Percentiles rank a stretch among this genome's conserved stretches.
Conservation (phyloP, 768 basidiomycete species). For the Chalciporus chontae region DNA sequence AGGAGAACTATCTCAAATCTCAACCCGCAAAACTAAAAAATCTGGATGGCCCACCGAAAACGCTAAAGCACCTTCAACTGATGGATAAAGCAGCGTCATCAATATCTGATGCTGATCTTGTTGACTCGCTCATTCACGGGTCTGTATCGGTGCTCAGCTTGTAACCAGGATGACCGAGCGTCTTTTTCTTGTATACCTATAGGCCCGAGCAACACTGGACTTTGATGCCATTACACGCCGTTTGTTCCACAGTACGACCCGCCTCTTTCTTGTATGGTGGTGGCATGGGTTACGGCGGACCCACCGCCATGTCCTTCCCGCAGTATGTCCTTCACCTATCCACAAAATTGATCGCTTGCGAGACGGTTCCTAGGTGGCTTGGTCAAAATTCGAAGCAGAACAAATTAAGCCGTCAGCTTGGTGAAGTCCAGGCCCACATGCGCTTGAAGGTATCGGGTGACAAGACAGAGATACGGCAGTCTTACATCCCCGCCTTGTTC, state of each 20-base stretch:
- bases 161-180: neutral
- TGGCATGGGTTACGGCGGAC: constrained; percentile 62
- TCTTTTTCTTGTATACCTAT: neutral
- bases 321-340: constrained; percentile 49
- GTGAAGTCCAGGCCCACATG: constrained; percentile 94
- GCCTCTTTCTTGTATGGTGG: constrained; percentile 79
- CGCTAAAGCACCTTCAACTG: constrained; percentile 70
- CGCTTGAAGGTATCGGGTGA: constrained; percentile 90
- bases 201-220: constrained; percentile 96
- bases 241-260: constrained; percentile 86
- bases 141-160: constrained; percentile 24
- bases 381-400: constrained; percentile 94
- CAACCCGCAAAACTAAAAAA: constrained; percentile 61
- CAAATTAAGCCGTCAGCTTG: constrained; percentile 76
- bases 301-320: constrained; percentile 74
- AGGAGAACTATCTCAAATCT: constrained; percentile 93
- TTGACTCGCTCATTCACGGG: constrained; percentile 94
- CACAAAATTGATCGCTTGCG: neutral
- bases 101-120: constrained; percentile 92
- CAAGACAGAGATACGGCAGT: constrained; percentile 84
- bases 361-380: constrained; percentile 66
- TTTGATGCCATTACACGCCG: constrained; percentile 89
- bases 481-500: constrained; percentile 87
- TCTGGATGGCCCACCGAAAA: constrained; percentile 58
- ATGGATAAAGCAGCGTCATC: constrained; percentile 88